Evolutionary conservation across 768 basidiomycete species (phyloP).

Genomic region (Tulasnella sp.): DNA sequence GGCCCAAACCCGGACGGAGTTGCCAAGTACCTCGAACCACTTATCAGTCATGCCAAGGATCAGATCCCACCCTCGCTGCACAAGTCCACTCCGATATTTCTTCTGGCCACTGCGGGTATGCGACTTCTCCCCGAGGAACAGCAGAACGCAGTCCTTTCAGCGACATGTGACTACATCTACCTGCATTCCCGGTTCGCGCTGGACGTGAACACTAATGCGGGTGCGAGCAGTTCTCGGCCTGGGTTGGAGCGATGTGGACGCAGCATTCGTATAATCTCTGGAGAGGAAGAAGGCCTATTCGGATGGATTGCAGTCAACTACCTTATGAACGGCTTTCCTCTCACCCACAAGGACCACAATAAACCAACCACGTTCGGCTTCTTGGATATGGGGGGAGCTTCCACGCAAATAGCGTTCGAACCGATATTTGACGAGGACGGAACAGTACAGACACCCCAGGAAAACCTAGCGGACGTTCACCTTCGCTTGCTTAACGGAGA

Average conservation of each 20-base stretch:
- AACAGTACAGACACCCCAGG: conserved; percentile 34
- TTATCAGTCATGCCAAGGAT: conserved; percentile 72
- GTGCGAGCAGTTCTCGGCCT: conserved; percentile 34
- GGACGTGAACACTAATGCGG: conserved; percentile 34
- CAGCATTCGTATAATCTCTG: conserved; percentile 88
- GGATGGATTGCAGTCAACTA: conserved; percentile 99
- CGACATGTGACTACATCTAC: conserved; percentile 69
- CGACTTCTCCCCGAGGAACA: conserved; percentile 64
- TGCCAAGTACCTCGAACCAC: conserved; percentile 67
- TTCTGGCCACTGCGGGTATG: conserved; percentile 97
- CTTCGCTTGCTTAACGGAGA: conserved; percentile 74
- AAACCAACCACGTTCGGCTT: conserved; percentile 85
- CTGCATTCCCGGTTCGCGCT: conserved; percentile 72
- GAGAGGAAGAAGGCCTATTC: conserved; percentile 96
- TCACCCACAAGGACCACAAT: conserved; percentile 35
- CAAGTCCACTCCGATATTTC: conserved; percentile 77
- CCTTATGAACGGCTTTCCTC: conserved; percentile 87
- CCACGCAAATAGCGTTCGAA: conserved; percentile 97
- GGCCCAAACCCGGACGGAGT: conserved; percentile 60
- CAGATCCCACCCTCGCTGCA: conserved; percentile 84
- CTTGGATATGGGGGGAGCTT: conserved; percentile 98
- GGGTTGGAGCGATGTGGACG: conserved; percentile 78
- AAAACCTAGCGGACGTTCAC: conserved; percentile 70
- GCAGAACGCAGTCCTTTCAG: conserved; percentile 62
- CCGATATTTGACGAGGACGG: conserved; percentile 52